A percentile compares a stretch with the other conserved stretches of the same genome.
Conservation (phyloP, 192 early-diverging fungal species). For the Geranomyces variabilis region DNA sequence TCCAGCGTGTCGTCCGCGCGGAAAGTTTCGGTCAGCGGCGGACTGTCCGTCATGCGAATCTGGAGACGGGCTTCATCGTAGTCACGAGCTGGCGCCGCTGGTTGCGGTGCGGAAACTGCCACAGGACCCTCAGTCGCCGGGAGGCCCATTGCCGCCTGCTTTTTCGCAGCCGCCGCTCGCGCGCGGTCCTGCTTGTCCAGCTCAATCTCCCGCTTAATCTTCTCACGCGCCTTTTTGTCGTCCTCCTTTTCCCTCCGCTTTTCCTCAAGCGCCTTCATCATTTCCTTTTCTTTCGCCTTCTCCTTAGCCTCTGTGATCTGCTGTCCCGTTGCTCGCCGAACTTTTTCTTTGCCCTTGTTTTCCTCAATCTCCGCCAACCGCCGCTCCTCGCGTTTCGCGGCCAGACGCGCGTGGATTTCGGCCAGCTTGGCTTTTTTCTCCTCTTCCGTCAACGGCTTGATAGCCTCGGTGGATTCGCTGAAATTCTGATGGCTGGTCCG, state of each 20-base stretch:
- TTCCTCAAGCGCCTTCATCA: conserved; percentile 70
- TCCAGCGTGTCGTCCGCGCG: conserved; percentile 59
- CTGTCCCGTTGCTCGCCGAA: conserved; percentile 69
- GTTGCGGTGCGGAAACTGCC: conserved; percentile 13
- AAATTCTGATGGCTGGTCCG: conserved; percentile 75
- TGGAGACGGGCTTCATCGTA: conserved; percentile 78
- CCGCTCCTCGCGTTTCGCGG: conserved; percentile 67
- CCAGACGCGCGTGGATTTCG: conserved; percentile 69
- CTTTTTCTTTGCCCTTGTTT: conserved; percentile 69
- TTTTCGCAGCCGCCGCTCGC: conserved; percentile 55
- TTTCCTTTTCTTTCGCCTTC: conserved; percentile 70
- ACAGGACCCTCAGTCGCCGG: conserved; percentile 3
- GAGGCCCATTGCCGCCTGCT: conserved; percentile 6
- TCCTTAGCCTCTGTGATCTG: conserved; percentile 72
- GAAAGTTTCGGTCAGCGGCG: conserved; percentile 68
- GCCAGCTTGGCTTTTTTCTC: conserved; percentile 74
- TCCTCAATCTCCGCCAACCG: conserved; percentile 67
- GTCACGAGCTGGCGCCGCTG: conserved; percentile 46
- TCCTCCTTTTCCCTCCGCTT: conserved; percentile 80
- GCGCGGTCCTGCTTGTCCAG: conserved; percentile 73
- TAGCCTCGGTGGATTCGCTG: conserved; percentile 72
- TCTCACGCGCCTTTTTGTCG: conserved; percentile 72
- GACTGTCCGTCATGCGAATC: conserved; percentile 62
- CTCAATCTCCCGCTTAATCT: conserved; percentile 79
- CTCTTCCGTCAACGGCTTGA: conserved; percentile 79